Base-by-base conservation (phyloP, 495 filamentous ascomycete species). In the Neurospora sp. region DNA sequence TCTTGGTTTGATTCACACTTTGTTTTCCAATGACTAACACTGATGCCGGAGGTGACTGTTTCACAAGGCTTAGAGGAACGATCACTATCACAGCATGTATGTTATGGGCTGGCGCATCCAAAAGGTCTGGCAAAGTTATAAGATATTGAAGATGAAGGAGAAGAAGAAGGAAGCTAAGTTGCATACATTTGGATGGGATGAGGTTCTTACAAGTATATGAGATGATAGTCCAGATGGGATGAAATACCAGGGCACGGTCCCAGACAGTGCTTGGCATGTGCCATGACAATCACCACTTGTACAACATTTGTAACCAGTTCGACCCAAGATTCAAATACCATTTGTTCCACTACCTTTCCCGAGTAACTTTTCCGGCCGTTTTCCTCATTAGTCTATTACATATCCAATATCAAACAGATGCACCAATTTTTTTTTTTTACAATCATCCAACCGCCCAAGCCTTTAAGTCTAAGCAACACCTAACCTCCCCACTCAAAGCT, bases 401-500 rank as follows among this genome's bases (percentile, higher is more conserved):
- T 62, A 35, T 62, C 54, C 54, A 62, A 62, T 11, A 27, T 54
- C 12, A 62, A 72, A 40, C 16, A 70, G 1, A 20, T 71, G 54
- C 23, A 37, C 20, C 37, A 70, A 38, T 35, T 39, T 44, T 66
- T 27, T 27, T 39, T 14, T 35, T 20, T 27, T 16, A 23, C 31
- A 42, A 16, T 27, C 69, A 46, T 44, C 4, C 48, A 69, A 27
- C 48, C 14, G 69, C 14, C 27, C 14, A 37, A 70, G 3, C 5
- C 31, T 31, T 39, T 12, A 31, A 37, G 12, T 38, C n/a, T n/a
- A n/a, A 46, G 18, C 4, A 66, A 41, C 18, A 18, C 46, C 9
- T 23, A 20, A 14, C 11, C 11, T 35, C 31, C 69, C 20, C 39
- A 8, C 42, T 78, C 72, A 86, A 78, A 86, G 70, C 80, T 86